These are phyloP conservation scores for Russula griseocarnosa DNA, from an alignment of 768 basidiomycete species.

Conservation along the genomic window DNA sequence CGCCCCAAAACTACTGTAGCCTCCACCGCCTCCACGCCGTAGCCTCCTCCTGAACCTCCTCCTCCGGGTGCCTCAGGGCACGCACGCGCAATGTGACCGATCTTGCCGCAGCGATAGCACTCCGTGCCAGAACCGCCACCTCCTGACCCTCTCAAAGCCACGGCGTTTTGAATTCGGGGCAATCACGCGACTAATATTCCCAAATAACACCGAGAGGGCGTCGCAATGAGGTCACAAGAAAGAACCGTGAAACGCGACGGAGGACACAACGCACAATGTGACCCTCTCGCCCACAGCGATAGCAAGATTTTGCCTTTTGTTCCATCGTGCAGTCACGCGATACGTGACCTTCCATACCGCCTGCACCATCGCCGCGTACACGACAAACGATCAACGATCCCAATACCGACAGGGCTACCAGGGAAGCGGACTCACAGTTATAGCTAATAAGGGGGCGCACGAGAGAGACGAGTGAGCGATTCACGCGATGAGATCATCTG, in stretches of 20 bases:
- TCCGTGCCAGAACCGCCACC: constrained; percentile 45
- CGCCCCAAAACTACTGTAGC: constrained; percentile 34
- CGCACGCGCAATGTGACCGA: constrained; percentile 79
- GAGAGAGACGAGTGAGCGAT: constrained; percentile 6
- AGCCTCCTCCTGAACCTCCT: constrained; percentile 32
- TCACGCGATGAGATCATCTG: constrained; percentile 13
- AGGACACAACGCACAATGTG: constrained; percentile 62
- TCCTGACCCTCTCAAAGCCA: constrained; percentile 25
- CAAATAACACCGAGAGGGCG: background rate
- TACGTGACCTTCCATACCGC: constrained; percentile 75
- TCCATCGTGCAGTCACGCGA: constrained; percentile 78
- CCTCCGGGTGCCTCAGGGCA: constrained; percentile 58
- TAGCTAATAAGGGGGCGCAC: constrained; percentile 47
- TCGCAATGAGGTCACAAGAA: background rate
- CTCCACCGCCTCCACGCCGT: constrained; percentile 27
- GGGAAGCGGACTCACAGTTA: constrained; percentile 54
- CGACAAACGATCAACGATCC: background rate
- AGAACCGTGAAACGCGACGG: background rate
- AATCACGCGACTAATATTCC: constrained; percentile 69
- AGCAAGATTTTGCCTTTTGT: constrained; percentile 81
- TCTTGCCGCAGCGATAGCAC: constrained; percentile 83
- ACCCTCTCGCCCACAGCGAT: constrained; percentile 79
- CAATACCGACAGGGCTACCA: background rate
- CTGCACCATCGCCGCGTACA: constrained; percentile 36
- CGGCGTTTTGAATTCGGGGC: constrained; percentile 50